A percentile compares a stretch with the other conserved stretches of the same genome.
Conservation (phyloP, 2,329 filamentous ascomycete genomes). For the Fusarium sambucinum region DNA sequence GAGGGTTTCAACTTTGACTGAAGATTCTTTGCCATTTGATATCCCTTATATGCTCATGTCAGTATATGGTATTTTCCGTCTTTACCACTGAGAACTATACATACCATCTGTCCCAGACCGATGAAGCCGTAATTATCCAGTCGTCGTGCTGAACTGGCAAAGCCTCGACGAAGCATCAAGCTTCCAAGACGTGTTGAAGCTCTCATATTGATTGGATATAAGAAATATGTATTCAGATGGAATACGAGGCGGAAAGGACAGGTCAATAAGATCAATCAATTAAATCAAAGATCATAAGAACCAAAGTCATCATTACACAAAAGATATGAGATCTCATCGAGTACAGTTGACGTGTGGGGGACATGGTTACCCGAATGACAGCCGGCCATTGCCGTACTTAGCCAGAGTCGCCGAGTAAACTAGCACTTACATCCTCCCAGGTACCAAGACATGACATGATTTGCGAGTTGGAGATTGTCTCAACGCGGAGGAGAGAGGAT, state of each 20-base stretch:
- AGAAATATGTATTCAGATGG: neutral
- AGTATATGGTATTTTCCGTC: neutral
- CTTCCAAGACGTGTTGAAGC: slow-evolving; percentile 44
- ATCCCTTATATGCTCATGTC: slow-evolving; percentile 58
- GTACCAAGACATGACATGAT: slow-evolving; percentile 7
- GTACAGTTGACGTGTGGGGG: slow-evolving; percentile 26
- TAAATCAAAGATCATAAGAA: neutral
- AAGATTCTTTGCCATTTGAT: slow-evolving; percentile 73
- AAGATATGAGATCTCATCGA: slow-evolving; percentile 8
- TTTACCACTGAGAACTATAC: slow-evolving; percentile 10
- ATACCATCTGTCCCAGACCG: slow-evolving; percentile 71
- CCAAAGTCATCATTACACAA: neutral
- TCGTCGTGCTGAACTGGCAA: slow-evolving; percentile 61
- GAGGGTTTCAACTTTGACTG: slow-evolving; percentile 65
- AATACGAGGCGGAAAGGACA: neutral
- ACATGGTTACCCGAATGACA: slow-evolving; percentile 47
- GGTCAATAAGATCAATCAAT: neutral
- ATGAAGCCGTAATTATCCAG: slow-evolving; percentile 70
- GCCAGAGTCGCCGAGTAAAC: slow-evolving; percentile 42
- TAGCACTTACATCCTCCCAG: neutral
- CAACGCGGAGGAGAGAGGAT: slow-evolving; percentile 10
- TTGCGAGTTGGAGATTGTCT: slow-evolving; percentile 23
- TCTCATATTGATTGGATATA: slow-evolving; percentile 32
- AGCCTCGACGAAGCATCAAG: slow-evolving; percentile 59
- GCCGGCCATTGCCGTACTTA: slow-evolving; percentile 55